A percentile compares a stretch with the other conserved stretches of the same genome.
phyloP scores from a whole-genome alignment of 2,329 filamentous ascomycete species.

The Fusarium fujikuroi region DNA sequence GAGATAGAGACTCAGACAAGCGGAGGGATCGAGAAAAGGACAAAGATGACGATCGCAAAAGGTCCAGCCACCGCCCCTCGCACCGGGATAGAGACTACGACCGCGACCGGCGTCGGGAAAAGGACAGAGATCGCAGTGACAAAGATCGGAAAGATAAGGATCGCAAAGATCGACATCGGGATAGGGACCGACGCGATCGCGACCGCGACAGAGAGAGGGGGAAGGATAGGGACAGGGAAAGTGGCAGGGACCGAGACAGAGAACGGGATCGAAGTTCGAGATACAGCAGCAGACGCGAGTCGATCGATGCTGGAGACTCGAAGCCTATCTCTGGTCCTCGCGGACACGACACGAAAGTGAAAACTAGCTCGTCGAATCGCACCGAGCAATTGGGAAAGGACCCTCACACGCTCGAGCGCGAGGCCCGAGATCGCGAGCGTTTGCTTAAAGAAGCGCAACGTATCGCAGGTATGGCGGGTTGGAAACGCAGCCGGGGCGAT shows the following conservation, averaged over 20 bases:
- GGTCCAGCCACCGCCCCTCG: slow-evolving; percentile 43
- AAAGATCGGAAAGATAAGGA: slow-evolving; percentile 55
- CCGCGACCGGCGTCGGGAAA: slow-evolving; percentile 51
- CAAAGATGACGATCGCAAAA: slow-evolving; percentile 56
- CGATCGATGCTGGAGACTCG: slow-evolving; percentile 46
- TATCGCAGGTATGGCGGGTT: slow-evolving; percentile 64
- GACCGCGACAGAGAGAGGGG: slow-evolving; percentile 49
- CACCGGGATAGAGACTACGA: slow-evolving; percentile 54
- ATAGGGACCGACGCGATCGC: slow-evolving; percentile 50
- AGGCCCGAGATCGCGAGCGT: slow-evolving; percentile 72
- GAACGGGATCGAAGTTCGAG: slow-evolving; percentile 49
- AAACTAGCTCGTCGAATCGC: slow-evolving; percentile 49
- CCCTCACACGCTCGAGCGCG: slow-evolving; percentile 76
- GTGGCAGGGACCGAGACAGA: slow-evolving; percentile 45
- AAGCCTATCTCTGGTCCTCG: slow-evolving; percentile 57
- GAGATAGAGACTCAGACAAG: slow-evolving; percentile 62
- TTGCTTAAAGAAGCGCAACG: slow-evolving; percentile 75
- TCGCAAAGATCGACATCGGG: slow-evolving; percentile 52
- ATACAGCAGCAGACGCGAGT: slow-evolving; percentile 50
- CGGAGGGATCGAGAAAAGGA: slow-evolving; percentile 57
- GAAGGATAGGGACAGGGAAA: slow-evolving; percentile 49
- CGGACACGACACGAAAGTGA: slow-evolving; percentile 55
- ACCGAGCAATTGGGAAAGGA: slow-evolving; percentile 31
- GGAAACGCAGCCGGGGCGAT: slow-evolving; percentile 62
- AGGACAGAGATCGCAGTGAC: slow-evolving; percentile 53